Percentiles rank a stretch among this genome's conserved stretches.
These are phyloP conservation scores for Acanthamoeba quina DNA, from an alignment of 208 protist genomes.

Conservation along the genomic window DNA sequence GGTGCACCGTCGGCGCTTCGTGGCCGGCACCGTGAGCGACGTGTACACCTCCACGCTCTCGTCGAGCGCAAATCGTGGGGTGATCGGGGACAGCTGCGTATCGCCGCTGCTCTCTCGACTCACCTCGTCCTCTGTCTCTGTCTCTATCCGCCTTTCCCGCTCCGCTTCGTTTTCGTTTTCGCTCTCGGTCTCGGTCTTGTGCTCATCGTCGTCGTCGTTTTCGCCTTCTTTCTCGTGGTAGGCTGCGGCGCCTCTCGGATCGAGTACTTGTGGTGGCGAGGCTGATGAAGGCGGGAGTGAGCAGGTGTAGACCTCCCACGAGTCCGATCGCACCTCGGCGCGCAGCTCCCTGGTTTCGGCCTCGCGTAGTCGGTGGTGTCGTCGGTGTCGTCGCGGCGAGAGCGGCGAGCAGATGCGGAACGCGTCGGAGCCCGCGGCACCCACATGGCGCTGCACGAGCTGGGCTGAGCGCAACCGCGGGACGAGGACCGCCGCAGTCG, in stretches of 20 bases:
- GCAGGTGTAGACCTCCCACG: conserved; percentile 26
- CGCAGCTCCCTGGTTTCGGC: background rate
- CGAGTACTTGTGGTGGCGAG: background rate
- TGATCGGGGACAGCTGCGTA: no score
- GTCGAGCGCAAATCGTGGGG: background rate
- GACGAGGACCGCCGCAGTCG: background rate
- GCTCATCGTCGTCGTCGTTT: no score
- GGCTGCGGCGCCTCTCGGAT: background rate
- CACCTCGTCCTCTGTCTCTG: background rate
- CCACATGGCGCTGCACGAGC: background rate
- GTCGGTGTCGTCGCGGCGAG: background rate
- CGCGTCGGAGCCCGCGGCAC: background rate
- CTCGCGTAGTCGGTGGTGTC: background rate
- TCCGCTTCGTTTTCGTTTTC: background rate
- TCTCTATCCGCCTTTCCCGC: background rate
- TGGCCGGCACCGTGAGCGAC: background rate
- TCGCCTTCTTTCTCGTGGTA: no score
- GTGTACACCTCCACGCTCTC: conserved; percentile 20
- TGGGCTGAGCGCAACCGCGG: background rate
- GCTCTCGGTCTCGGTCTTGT: background rate
- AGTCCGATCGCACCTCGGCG: background rate
- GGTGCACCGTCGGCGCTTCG: background rate
- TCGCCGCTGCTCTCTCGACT: no score
- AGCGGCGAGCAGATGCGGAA: background rate
- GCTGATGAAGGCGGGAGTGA: background rate